These are phyloP conservation scores for Adenanthera pavonina DNA, from an alignment of 306 rosid genomes.

Conservation along the genomic window DNA sequence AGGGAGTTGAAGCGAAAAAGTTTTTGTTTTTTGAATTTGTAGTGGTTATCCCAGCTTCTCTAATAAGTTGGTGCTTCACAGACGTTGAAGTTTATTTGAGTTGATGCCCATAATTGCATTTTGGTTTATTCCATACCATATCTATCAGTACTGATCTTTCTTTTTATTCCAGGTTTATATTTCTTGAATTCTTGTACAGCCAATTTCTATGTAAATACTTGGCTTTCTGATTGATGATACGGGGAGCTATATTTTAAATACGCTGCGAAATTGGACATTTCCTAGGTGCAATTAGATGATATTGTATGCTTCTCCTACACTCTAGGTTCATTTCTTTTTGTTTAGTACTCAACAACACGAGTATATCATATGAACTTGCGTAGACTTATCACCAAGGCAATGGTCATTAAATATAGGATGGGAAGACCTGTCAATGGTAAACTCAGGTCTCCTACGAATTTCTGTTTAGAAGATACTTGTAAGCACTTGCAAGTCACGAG, in stretches of 20 bases:
- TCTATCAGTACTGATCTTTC: neutral
- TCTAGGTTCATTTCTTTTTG: neutral
- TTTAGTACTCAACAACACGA: too few species aligned
- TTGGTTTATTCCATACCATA: neutral
- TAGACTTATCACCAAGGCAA: too few species aligned
- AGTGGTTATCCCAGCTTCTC: slow-evolving; percentile 22
- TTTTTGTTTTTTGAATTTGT: slow-evolving; percentile 7
- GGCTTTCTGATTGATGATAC: neutral
- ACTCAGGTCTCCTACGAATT: too few species aligned
- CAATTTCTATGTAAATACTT: neutral
- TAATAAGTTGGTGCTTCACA: slow-evolving; percentile 34
- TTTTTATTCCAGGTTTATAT: neutral
- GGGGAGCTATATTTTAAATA: neutral
- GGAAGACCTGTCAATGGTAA: too few species aligned
- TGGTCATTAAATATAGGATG: too few species aligned
- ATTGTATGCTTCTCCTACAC: neutral
- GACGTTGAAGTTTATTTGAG: neutral
- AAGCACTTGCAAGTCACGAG: neutral
- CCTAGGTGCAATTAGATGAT: neutral
- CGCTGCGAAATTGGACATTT: neutral
- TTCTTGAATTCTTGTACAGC: neutral
- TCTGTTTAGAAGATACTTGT: neutral
- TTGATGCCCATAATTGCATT: slow-evolving; percentile 9
- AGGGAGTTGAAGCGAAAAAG: neutral
- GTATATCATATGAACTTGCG: neutral